These are phyloP conservation scores for Hypoxylon sp. DNA, from an alignment of 2,329 filamentous ascomycete genomes.

Conservation along the genomic window DNA sequence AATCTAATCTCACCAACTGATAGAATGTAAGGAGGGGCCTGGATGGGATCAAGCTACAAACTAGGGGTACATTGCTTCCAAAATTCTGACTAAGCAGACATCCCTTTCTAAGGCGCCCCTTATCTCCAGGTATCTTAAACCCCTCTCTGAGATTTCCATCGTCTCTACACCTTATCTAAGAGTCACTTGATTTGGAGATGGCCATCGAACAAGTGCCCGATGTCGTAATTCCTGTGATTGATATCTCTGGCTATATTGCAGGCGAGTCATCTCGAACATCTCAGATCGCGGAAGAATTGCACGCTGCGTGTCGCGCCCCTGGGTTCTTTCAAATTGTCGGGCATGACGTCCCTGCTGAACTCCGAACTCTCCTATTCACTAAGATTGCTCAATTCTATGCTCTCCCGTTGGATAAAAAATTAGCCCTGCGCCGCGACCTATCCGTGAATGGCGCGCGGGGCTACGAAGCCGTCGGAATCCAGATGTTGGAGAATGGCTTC, in stretches of 20 bases:
- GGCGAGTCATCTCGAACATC: conserved; percentile 29
- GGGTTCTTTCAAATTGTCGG: conserved; percentile 57
- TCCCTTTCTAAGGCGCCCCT: not conserved
- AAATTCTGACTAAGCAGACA: not conserved
- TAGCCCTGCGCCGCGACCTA: conserved; percentile 40
- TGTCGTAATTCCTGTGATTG: conserved; percentile 49
- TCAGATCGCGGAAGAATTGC: conserved; percentile 30
- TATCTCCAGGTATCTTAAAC: not conserved
- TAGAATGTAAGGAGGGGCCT: too few species aligned
- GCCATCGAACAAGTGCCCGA: conserved; percentile 5
- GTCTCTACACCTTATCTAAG: not conserved
- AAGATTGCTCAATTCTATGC: conserved; percentile 52
- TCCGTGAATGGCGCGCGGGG: conserved; percentile 48
- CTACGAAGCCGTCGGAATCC: conserved; percentile 49
- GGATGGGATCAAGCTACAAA: too few species aligned
- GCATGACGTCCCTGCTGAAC: conserved; percentile 50
- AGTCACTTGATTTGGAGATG: conserved; percentile 5
- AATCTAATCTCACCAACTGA: too few species aligned
- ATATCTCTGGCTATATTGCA: conserved; percentile 49
- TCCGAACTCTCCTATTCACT: conserved; percentile 50
- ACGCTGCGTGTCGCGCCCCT: conserved; percentile 45
- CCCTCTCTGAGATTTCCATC: not conserved
- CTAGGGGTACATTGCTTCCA: too few species aligned
- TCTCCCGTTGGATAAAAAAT: conserved; percentile 52
- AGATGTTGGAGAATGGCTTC: conserved; percentile 48